Evolutionary conservation across 345 rosid species (phyloP).

Genomic region (Lepidium sativum): DNA sequence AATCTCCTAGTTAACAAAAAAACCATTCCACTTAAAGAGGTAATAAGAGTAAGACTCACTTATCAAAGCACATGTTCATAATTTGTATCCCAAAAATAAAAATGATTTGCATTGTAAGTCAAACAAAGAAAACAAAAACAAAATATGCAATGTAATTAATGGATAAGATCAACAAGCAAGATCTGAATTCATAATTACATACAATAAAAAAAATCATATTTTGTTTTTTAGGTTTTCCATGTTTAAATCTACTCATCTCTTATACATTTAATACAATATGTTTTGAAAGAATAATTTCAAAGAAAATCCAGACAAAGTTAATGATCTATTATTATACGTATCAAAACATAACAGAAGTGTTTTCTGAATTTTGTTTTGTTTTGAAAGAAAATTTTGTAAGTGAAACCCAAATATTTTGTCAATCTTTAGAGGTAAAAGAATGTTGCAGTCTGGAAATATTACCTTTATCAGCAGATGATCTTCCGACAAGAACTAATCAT

Average conservation of each 20-base stretch:
- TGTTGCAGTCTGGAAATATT: neutral
- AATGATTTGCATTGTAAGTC: constrained; percentile 1
- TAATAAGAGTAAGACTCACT: constrained; percentile 11
- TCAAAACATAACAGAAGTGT: neutral
- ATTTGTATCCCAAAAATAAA: neutral
- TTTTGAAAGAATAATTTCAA: no score
- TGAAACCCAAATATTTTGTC: neutral
- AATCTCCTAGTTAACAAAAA: no score
- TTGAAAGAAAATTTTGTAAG: neutral
- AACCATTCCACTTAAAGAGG: no score
- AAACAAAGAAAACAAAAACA: neutral
- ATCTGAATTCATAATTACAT: constrained; percentile 1
- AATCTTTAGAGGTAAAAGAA: no score
- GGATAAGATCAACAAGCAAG: constrained; percentile 4
- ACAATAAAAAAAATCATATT: neutral
- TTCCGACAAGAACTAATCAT: neutral
- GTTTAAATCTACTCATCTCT: neutral
- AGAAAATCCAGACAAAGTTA: neutral
- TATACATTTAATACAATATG: no score
- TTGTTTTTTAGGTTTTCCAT: no score
- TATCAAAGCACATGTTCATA: constrained; percentile 15
- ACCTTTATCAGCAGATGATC: neutral
- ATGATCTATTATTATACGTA: no score
- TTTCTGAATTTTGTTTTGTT: no score
- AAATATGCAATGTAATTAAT: neutral